Percentiles rank a stretch among this genome's conserved stretches.
phyloP scores from a whole-genome alignment of 106 monocot species.

The Acorus calamus region DNA sequence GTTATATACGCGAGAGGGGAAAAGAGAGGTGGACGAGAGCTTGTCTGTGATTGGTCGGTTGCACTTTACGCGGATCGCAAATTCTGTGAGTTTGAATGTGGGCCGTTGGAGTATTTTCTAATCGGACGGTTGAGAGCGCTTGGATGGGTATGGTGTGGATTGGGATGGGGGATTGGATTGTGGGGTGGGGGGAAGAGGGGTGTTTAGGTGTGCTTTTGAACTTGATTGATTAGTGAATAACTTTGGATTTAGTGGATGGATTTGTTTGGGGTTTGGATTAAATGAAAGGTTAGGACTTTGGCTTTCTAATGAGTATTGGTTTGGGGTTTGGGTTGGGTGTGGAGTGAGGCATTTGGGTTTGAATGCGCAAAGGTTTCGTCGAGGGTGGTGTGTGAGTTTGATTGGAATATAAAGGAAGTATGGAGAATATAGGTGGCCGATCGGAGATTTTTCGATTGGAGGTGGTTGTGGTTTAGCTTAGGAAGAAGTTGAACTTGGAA shows the following conservation, averaged over 20 bases:
- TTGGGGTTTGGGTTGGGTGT: slow-evolving; percentile 1
- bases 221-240: slow-evolving; percentile 14
- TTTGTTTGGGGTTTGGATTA: background rate
- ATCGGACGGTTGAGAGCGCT: slow-evolving; percentile 24
- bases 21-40: slow-evolving; percentile 5
- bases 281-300: slow-evolving; percentile 10
- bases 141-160: slow-evolving; percentile 6
- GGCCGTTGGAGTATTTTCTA: slow-evolving; percentile 26
- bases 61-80: slow-evolving; percentile 24
- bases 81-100: slow-evolving; percentile 7
- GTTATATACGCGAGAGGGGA: slow-evolving; percentile 21
- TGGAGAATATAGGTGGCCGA: background rate
- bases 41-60: slow-evolving; percentile 17
- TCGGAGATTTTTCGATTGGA: background rate
- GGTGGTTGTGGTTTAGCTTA: slow-evolving; percentile 1
- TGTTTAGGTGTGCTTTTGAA: slow-evolving; percentile 41
- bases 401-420: slow-evolving; percentile 4
- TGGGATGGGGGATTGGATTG: background rate
- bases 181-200: background rate
- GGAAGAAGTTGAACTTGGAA: slow-evolving; percentile 11
- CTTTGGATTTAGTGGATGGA: background rate
- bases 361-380: slow-evolving; percentile 11
- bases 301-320: slow-evolving; percentile 21
- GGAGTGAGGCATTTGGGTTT: slow-evolving; percentile 7
- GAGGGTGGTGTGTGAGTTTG: slow-evolving; percentile 21